Conservation (phyloP, 2,329 filamentous ascomycete species). For the Alternaria alternata region DNA sequence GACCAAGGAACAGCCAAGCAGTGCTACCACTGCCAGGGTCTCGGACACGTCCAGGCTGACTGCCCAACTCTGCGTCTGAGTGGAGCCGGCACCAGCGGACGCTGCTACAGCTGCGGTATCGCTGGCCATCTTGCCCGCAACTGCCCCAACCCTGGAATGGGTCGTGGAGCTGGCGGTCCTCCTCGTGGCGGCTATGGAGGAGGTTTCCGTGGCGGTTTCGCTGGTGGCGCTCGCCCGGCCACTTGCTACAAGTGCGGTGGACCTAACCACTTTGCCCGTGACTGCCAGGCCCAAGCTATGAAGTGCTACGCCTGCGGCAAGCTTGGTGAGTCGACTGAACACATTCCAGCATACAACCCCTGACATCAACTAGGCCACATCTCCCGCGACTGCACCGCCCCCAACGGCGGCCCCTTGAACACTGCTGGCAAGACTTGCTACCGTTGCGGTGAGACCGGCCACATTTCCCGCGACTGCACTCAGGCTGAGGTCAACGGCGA, state of each 20-base stretch:
- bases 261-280: conserved; percentile 97
- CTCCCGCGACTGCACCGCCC: conserved; percentile 92
- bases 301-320: conserved; percentile 98
- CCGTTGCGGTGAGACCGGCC: conserved; percentile 92
- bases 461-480: conserved; percentile 95
- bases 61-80: conserved; percentile 95
- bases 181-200: conserved; percentile 78
- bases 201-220: conserved; percentile 76
- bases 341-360: background rate
- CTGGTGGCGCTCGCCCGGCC: conserved; percentile 70
- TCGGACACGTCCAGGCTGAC: conserved; percentile 98
- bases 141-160: conserved; percentile 80
- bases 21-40: conserved; percentile 99
- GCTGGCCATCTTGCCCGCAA: conserved; percentile 90
- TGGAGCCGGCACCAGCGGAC: conserved; percentile 79
- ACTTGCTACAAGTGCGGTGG: conserved; percentile 77
- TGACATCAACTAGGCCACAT: conserved; percentile 71
- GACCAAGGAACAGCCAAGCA: conserved; percentile 76
- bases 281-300: conserved; percentile 98
- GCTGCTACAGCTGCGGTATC: conserved; percentile 97
- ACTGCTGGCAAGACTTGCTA: conserved; percentile 99
- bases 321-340: conserved; percentile 56
- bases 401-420: conserved; percentile 94
- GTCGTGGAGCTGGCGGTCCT: conserved; percentile 66
- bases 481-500: conserved; percentile 68